Evolutionary conservation across 495 filamentous ascomycete species (phyloP).

Genomic region (Podospora pseudoanserina): DNA sequence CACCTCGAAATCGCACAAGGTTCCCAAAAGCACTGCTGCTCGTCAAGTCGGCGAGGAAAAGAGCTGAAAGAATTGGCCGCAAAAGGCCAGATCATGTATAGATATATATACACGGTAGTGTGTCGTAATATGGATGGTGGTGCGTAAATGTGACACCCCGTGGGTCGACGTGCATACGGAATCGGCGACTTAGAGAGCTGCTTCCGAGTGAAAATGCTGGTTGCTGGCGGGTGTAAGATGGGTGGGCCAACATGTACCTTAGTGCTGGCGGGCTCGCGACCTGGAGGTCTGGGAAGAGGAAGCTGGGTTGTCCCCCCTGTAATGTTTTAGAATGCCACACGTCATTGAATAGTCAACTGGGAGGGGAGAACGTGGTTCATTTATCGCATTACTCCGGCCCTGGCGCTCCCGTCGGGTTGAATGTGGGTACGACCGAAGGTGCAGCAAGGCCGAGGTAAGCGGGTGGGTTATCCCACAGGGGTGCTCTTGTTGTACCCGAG

Average conservation of each 20-base stretch:
- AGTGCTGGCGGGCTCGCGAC: not conserved
- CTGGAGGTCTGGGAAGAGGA: not conserved
- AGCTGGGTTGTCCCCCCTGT: slow-evolving; percentile 6
- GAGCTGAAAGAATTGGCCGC: not conserved
- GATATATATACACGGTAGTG: not conserved
- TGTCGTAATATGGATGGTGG: not conserved
- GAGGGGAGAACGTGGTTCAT: slow-evolving; percentile 11
- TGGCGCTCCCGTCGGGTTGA: not conserved
- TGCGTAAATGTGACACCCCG: not conserved
- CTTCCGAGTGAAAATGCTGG: not conserved
- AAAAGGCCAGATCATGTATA: not conserved
- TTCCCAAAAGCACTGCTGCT: not conserved
- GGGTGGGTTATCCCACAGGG: not conserved
- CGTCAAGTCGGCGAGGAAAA: not conserved
- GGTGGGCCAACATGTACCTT: not conserved
- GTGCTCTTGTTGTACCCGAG: not conserved
- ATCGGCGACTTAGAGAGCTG: not conserved
- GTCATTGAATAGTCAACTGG: slow-evolving; percentile 11
- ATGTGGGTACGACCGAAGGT: slow-evolving; percentile 5
- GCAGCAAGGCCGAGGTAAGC: not conserved
- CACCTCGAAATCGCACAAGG: no score
- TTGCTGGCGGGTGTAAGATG: not conserved
- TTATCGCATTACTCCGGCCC: slow-evolving; percentile 8
- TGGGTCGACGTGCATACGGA: not conserved
- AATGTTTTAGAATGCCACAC: not conserved